A percentile compares a stretch with the other conserved stretches of the same genome.
Conservation (phyloP, 177 flowering plant species). For the Telopea speciosissima region DNA sequence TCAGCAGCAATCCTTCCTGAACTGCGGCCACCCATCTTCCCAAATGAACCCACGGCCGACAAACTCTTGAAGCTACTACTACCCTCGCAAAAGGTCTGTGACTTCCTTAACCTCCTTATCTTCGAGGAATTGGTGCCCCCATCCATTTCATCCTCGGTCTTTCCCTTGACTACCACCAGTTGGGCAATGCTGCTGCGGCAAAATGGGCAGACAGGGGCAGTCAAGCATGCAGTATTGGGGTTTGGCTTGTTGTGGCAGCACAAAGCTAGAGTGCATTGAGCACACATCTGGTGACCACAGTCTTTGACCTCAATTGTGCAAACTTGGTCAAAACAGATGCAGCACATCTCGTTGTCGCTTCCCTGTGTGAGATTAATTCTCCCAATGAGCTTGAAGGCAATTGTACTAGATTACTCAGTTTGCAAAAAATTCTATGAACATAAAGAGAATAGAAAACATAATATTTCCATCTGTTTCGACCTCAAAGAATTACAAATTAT, state of each 20-base stretch:
- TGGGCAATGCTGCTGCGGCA: constrained; percentile 47
- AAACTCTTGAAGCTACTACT: constrained; percentile 45
- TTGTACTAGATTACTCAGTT: neutral
- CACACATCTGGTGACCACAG: constrained; percentile 72
- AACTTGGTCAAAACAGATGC: constrained; percentile 68
- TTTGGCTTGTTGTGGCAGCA: constrained; percentile 63
- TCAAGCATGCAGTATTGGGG: constrained; percentile 18
- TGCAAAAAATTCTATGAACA: neutral
- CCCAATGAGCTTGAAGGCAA: neutral
- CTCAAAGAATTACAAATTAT: neutral
- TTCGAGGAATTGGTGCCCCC: constrained; percentile 18
- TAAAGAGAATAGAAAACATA: neutral
- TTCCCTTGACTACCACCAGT: constrained; percentile 33
- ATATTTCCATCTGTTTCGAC: too few relatives aligned
- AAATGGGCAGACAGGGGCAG: constrained; percentile 53
- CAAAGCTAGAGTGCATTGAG: constrained; percentile 48
- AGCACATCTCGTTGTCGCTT: constrained; percentile 44
- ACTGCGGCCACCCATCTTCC: constrained; percentile 26
- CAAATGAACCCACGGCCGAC: constrained; percentile 35
- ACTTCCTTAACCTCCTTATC: constrained; percentile 28
- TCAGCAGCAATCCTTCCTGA: constrained; percentile 35
- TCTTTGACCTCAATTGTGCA: constrained; percentile 62
- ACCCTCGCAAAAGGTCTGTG: constrained; percentile 26
- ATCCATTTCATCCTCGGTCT: constrained; percentile 17
- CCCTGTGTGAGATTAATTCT: constrained; percentile 26